These are phyloP conservation scores for Harringtonia lauricola DNA, from an alignment of 2,329 filamentous ascomycete genomes.

Conservation along the genomic window DNA sequence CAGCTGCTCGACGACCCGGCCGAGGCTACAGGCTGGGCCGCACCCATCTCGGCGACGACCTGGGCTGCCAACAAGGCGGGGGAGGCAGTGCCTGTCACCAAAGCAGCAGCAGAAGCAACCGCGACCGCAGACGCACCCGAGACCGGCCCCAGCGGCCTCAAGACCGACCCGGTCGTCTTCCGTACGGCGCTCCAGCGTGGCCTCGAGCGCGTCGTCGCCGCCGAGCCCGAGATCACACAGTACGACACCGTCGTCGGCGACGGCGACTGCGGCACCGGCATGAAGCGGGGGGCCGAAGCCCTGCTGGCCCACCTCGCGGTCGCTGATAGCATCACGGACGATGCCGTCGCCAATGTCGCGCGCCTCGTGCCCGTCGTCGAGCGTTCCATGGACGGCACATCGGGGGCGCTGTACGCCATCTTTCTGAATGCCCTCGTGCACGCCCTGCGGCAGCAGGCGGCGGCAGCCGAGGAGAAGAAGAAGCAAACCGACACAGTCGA, in stretches of 20 bases:
- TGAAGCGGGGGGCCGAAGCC: constrained; percentile 77
- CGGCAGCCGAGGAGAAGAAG: no score
- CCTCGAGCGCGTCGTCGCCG: constrained; percentile 50
- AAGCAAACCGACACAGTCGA: constrained; percentile 21
- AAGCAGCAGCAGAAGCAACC: constrained; percentile 49
- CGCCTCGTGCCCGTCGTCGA: constrained; percentile 44
- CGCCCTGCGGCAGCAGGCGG: constrained; percentile 34
- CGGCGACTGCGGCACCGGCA: constrained; percentile 78
- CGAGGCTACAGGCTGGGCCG: constrained; percentile 60
- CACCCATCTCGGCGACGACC: constrained; percentile 48
- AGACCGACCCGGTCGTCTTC: constrained; percentile 38
- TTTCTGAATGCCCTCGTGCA: constrained; percentile 79
- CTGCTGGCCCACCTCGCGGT: constrained; percentile 37
- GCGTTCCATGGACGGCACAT: constrained; percentile 49
- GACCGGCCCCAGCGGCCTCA: constrained; percentile 32
- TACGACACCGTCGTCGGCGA: constrained; percentile 81
- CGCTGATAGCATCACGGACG: constrained; percentile 33
- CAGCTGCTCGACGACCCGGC: constrained; percentile 59
- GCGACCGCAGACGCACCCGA: constrained; percentile 27
- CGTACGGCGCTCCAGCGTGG: constrained; percentile 43
- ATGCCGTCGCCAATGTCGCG: constrained; percentile 41
- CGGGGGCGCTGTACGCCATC: constrained; percentile 59
- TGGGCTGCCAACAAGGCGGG: constrained; percentile 49
- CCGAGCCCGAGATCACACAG: constrained; percentile 59
- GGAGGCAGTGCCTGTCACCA: constrained; percentile 25